These are phyloP conservation scores for Phlegmacium glaucopus DNA, from an alignment of 768 basidiomycete genomes.

Conservation along the genomic window DNA sequence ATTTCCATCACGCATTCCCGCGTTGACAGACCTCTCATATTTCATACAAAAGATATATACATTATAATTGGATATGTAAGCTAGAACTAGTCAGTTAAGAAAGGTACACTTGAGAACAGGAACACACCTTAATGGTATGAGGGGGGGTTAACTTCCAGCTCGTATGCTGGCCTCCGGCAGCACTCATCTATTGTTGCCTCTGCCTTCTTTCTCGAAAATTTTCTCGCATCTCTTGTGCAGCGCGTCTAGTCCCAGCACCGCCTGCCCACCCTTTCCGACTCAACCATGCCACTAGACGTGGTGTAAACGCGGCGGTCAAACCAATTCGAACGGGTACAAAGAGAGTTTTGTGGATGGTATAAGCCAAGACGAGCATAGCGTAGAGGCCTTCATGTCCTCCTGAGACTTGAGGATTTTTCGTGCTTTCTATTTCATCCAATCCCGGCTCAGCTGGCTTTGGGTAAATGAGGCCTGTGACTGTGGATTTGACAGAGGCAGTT, in stretches of 20 bases:
- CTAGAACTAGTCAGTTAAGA: neutral
- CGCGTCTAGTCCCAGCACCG: slow-evolving; percentile 62
- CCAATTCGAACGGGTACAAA: slow-evolving; percentile 89
- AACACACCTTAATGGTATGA: too few relatives aligned
- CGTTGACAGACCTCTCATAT: too few relatives aligned
- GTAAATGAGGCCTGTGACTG: slow-evolving; percentile 40
- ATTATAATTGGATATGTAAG: too few relatives aligned
- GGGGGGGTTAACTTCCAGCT: neutral
- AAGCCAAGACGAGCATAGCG: slow-evolving; percentile 91
- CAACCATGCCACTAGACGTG: slow-evolving; percentile 83
- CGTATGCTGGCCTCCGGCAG: neutral
- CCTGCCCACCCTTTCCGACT: slow-evolving; percentile 80
- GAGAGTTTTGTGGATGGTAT: slow-evolving; percentile 92
- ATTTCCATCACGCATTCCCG: too few relatives aligned
- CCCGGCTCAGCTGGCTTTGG: slow-evolving; percentile 64
- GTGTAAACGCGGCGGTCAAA: slow-evolving; percentile 82
- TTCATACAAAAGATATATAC: too few relatives aligned
- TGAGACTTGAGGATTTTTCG: slow-evolving; percentile 24
- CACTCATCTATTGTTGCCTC: slow-evolving; percentile 1
- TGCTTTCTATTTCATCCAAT: slow-evolving; percentile 55
- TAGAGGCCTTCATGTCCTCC: slow-evolving; percentile 72
- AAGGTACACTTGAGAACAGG: neutral
- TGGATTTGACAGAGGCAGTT: slow-evolving; percentile 54
- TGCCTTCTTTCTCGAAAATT: slow-evolving; percentile 31
- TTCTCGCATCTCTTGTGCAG: slow-evolving; percentile 50